Conservation (phyloP, 2,329 filamentous ascomycete species). For the Lojkania enalia region DNA sequence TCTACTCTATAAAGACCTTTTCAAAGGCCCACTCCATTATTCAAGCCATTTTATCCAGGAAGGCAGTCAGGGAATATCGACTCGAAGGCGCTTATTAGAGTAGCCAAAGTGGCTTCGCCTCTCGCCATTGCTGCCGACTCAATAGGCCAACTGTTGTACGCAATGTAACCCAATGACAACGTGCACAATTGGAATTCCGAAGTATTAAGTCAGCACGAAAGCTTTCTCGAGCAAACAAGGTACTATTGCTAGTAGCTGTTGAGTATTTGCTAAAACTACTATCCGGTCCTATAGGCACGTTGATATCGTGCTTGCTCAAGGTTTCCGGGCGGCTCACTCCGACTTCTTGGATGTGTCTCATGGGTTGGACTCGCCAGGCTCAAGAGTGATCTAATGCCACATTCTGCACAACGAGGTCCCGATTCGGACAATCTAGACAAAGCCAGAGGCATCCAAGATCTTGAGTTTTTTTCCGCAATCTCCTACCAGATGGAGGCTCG, state of each 20-base stretch:
- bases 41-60: not conserved
- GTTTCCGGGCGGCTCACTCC: not conserved
- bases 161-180: not conserved
- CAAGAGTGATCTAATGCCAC: not conserved
- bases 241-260: not conserved
- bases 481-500: not conserved
- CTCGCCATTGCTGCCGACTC: not conserved
- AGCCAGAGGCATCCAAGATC: not conserved
- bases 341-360: not conserved
- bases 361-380: not conserved
- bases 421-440: not conserved
- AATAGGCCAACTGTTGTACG: not conserved
- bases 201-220: not conserved
- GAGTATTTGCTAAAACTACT: not conserved
- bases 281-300: not conserved
- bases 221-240: not conserved
- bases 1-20: not conserved
- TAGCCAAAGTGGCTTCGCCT: not conserved
- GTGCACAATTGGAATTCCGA: not conserved
- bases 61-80: not conserved
- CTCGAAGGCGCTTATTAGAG: not conserved
- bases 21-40: not conserved
- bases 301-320: not conserved
- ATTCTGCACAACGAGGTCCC: not conserved
- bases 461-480: not conserved